Base-by-base conservation (phyloP, 1,139 yeast species). In the Taphrina populina region DNA sequence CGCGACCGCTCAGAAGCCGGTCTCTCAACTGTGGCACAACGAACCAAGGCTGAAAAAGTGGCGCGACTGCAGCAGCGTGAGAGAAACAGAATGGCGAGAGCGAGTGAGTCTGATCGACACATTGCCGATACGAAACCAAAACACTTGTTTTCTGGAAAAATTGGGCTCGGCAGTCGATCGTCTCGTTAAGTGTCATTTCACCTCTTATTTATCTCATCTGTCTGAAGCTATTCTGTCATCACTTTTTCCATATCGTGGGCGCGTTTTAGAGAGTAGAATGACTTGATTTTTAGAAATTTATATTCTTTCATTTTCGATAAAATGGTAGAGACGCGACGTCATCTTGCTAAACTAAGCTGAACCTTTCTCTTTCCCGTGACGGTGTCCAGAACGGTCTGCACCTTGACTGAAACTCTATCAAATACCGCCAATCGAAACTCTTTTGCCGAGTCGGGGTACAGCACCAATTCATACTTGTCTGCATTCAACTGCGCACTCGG, bases 51-150 rank as follows among this genome's bases (percentile, higher is more conserved):
- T 58, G 95, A 84, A 64, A 83, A 94, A 76, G 75, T 88, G 73
- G 84, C 81, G 67, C 88, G 88, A 75, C 72, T 87, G 65, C 92
- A 86, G 71, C 88, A 95, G 79, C 82, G 96, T 74, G 95, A 86
- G 68, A 82, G 97, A 76, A 88, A 90, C 74, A 83, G 92, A 75
- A 74, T 77, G 69, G 96, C 97, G 40, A 83, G 95, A 73, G 86
- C 81, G 64, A 96, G 97, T 76, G 98, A 94, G 75, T 86, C 87
- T 67, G 99, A 92, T 73, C 84, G 96, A 73, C 95, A 88, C 70
- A 76, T 82, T 59, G 80, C 90, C 60, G 92, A 87, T 58, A 75
- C 86, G 62, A 72, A 88, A 74, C 96, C 96, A 62, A 90, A 88
- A 76, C 98, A 92, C 75, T 78, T 92, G 78, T 86, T 84, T 76